A percentile compares a stretch with the other conserved stretches of the same genome.
Evolutionary conservation across 2,329 filamentous ascomycete species (phyloP).

Genomic region (Claviceps sp.): DNA sequence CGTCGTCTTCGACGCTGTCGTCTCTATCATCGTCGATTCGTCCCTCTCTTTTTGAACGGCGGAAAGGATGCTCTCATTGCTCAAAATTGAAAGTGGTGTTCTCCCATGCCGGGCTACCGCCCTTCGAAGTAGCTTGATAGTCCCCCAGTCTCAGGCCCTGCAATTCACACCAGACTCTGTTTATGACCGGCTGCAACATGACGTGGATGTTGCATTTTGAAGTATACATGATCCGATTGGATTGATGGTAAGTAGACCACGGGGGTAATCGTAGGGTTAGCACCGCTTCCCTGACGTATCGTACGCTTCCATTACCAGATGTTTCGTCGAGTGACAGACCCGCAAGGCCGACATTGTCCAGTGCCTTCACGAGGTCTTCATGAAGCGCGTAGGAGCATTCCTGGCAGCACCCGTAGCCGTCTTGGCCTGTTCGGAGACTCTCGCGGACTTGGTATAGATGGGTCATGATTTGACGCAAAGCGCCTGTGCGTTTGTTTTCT

Average conservation of each 20-base stretch:
- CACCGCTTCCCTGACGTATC: neutral
- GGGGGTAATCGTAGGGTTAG: neutral
- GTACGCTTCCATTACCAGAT: neutral
- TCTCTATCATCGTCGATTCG: too few species aligned
- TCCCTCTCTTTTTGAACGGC: too few species aligned
- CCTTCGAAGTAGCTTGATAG: neutral
- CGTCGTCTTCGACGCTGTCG: too few species aligned
- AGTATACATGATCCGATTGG: neutral
- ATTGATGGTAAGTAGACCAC: neutral
- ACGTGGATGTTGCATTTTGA: neutral
- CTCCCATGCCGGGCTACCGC: too few species aligned
- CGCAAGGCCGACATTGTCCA: neutral
- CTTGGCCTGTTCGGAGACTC: neutral
- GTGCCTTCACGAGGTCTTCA: neutral
- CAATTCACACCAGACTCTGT: rapidly evolving
- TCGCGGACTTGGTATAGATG: neutral
- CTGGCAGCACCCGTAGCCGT: neutral
- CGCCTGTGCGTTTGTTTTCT: neutral
- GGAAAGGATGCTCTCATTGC: too few species aligned
- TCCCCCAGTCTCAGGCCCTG: neutral
- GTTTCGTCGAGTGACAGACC: neutral
- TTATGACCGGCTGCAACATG: neutral
- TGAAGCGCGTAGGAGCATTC: neutral
- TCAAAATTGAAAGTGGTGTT: too few species aligned
- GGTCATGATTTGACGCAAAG: rapidly evolving